Percentiles rank a stretch among this genome's conserved stretches.
phyloP scores from a whole-genome alignment of 345 rosid genomes.

The Zanthoxylum bungeanum region DNA sequence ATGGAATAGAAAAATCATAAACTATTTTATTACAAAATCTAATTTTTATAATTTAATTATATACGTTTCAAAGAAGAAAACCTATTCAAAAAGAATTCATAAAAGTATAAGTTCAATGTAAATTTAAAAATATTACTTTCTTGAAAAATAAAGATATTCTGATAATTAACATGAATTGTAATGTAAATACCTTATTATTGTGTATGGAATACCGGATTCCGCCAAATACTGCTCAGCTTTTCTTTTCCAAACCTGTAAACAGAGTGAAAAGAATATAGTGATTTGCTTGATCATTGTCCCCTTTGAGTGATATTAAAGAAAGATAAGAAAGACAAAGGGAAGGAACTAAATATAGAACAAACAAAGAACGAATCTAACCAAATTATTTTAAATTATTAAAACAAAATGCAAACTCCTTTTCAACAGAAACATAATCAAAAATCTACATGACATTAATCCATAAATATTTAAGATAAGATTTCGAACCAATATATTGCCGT shows the following conservation, averaged over 20 bases:
- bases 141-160: background rate
- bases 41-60: too few species aligned
- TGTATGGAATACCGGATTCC: constrained; percentile 87
- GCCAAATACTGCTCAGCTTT: constrained; percentile 99
- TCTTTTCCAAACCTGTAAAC: constrained; percentile 85
- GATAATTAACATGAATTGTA: background rate
- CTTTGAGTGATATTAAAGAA: background rate
- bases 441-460: background rate
- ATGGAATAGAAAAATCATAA: background rate
- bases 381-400: background rate
- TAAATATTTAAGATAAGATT: background rate
- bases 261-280: constrained; percentile 1
- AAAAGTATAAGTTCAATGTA: too few species aligned
- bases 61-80: too few species aligned
- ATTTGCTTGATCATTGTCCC: background rate
- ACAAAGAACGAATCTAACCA: background rate
- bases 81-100: too few species aligned
- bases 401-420: constrained; percentile 2
- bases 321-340: background rate
- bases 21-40: too few species aligned
- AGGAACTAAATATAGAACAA: constrained; percentile 3
- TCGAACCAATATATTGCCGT: constrained; percentile 90
- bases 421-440: background rate
- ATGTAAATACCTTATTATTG: constrained; percentile 74
- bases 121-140: too few species aligned